Base-by-base conservation (phyloP, 1,284 basidiomycete species). In the Trametes versicolor region DNA sequence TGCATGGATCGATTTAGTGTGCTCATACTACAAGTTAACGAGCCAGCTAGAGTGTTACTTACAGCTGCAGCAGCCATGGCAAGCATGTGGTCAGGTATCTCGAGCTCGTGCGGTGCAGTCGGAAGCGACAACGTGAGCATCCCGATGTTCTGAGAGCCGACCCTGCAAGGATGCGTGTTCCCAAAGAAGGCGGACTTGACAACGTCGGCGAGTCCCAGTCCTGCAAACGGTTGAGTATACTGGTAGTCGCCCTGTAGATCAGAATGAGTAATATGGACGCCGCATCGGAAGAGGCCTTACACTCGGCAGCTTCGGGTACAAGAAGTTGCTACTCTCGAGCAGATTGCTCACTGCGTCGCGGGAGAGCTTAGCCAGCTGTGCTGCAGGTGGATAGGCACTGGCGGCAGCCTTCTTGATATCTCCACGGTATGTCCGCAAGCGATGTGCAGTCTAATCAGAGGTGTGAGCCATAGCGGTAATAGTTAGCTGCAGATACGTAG, bases 401-500 rank as follows among this genome's bases (percentile, higher is more conserved):
- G 47, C 47, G 8, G 47, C 47, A 21, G 47, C 47, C 23, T 48
- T 48, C 47, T 48, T 48, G 47, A 48, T 48, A 4, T 48, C 23
- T 15, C 21, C n/a, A 15, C 47, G 47, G 47, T 48, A 48, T 4
- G 23, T 23, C 4, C 47, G 47, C 15, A 48, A 19, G 7, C 47
- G 47, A 19, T 48, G 21, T 6, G 23, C 23, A 23, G 47, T 48
- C 47, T 48, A 21, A 23, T 7, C 21, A n/a, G n/a, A n/a, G n/a
- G n/a, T n/a, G n/a, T n/a, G n/a, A n/a, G n/a, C n/a, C n/a, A n/a
- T n/a, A 25, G 15, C 23, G 25, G 47, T 25, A 25, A 4, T 36
- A 13, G 6, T 36, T 6, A 36, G 34, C 34, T 8, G 47, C 47
- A 48, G 8, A 48, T 48, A 2, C 4, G 7, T 6, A 48, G 23